Evolutionary conservation across 1,284 basidiomycete genomes (phyloP).

Genomic region (Rhodotorula mucilaginosa): DNA sequence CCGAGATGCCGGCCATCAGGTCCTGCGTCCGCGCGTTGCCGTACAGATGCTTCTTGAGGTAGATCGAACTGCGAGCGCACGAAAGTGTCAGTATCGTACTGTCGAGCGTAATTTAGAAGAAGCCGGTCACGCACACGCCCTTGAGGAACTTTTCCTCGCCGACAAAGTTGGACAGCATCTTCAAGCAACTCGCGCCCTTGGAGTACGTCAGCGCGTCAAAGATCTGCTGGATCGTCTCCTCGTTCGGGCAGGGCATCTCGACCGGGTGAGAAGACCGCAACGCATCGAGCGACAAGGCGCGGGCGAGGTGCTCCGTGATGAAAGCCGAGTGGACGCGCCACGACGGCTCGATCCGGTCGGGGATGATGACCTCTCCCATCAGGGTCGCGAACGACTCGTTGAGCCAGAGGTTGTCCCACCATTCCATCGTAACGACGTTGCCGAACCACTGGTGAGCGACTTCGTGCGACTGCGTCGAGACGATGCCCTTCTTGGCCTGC

Average conservation of each 20-base stretch:
- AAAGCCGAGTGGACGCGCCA: slow-evolving; percentile 58
- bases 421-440: slow-evolving; percentile 33
- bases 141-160: slow-evolving; percentile 68
- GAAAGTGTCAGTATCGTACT: too few relatives aligned
- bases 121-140: slow-evolving; percentile 43
- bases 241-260: slow-evolving; percentile 83
- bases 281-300: slow-evolving; percentile 76
- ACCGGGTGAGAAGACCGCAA: slow-evolving; percentile 92
- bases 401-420: slow-evolving; percentile 46
- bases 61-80: slow-evolving; percentile 55
- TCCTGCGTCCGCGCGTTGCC: slow-evolving; percentile 82
- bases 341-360: slow-evolving; percentile 62
- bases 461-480: slow-evolving; percentile 49
- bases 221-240: slow-evolving; percentile 36
- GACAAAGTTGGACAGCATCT: slow-evolving; percentile 85
- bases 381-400: slow-evolving; percentile 76
- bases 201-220: slow-evolving; percentile 49
- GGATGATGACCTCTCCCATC: slow-evolving; percentile 84
- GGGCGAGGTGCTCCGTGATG: slow-evolving; percentile 55
- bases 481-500: slow-evolving; percentile 46
- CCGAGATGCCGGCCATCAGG: slow-evolving; percentile 83
- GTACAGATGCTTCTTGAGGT: slow-evolving; percentile 81
- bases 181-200: slow-evolving; percentile 83
- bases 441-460: slow-evolving; percentile 45
- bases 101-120: background rate